These are phyloP conservation scores for Zanthoxylum bungeanum DNA, from an alignment of 345 rosid genomes.

Conservation along the genomic window DNA sequence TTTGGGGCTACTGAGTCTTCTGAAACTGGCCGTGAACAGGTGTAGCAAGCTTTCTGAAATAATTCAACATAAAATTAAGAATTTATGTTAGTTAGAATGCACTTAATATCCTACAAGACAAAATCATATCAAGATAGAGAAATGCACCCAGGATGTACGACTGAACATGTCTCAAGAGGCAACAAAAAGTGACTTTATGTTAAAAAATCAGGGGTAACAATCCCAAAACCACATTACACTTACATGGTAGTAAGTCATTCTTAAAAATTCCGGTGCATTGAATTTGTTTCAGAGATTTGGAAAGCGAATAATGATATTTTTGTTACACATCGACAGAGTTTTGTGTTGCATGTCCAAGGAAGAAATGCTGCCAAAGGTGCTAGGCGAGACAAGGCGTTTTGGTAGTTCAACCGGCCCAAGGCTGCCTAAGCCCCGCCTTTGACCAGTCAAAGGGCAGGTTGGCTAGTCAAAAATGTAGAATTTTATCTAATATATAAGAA, in stretches of 20 bases:
- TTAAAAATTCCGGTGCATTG: neutral
- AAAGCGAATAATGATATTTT: neutral
- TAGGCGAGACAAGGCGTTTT: no score
- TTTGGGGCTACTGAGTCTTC: conserved; percentile 75
- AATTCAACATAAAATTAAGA: conserved; percentile 23
- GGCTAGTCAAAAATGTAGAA: no score
- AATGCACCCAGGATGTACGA: neutral
- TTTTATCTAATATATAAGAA: no score
- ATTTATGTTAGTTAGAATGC: neutral
- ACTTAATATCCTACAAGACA: neutral
- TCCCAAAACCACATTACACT: neutral
- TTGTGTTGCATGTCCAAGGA: neutral
- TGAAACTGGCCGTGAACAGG: conserved; percentile 61
- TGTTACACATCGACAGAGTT: neutral
- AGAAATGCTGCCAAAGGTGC: no score
- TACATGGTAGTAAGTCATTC: neutral
- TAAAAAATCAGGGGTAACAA: neutral
- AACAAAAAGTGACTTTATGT: neutral
- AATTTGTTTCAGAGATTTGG: neutral
- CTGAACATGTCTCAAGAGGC: neutral
- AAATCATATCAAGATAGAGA: neutral
- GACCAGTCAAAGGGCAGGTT: no score
- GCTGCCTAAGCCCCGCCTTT: no score
- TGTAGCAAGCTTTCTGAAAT: conserved; percentile 71
- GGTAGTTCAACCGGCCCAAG: no score